Conservation (phyloP, 1,139 yeast genomes). For the Petasospora rhodanensis region DNA sequence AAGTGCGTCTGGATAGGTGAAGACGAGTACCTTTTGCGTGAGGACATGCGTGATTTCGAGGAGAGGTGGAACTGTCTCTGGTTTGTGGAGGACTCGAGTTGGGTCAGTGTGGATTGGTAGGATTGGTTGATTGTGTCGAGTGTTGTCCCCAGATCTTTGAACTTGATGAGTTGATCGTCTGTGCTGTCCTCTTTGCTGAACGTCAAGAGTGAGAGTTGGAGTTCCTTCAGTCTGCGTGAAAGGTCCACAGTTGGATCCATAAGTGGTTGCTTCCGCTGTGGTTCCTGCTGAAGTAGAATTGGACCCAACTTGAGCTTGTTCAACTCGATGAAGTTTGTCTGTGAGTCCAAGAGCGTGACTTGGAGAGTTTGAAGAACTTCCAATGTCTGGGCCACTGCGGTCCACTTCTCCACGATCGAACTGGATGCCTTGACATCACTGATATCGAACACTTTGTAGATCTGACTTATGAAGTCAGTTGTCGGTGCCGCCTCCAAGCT, state of each 20-base stretch:
- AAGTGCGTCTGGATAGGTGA: constrained; percentile 9
- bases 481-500: constrained; percentile 11
- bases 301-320: constrained; percentile 5
- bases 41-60: constrained; percentile 6
- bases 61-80: constrained; percentile 19
- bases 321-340: too few species aligned
- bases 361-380: too few species aligned
- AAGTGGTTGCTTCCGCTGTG: background rate
- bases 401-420: too few species aligned
- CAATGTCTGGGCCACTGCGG: too few species aligned
- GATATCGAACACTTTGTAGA: constrained; percentile 2
- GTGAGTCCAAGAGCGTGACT: too few species aligned
- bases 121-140: constrained; percentile 11
- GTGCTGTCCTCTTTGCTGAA: constrained; percentile 12
- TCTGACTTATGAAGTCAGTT: constrained; percentile 10
- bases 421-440: background rate
- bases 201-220: constrained; percentile 14
- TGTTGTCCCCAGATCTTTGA: constrained; percentile 14
- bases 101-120: constrained; percentile 12
- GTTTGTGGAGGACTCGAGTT: constrained; percentile 11
- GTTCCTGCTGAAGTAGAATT: constrained; percentile 1
- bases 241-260: constrained; percentile 12
- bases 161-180: constrained; percentile 15
- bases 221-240: constrained; percentile 12
- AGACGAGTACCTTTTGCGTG: constrained; percentile 19